A percentile compares a stretch with the other conserved stretches of the same genome.
These are phyloP conservation scores for Ilyonectria robusta DNA, from an alignment of 2,329 filamentous ascomycete species.

Conservation along the genomic window DNA sequence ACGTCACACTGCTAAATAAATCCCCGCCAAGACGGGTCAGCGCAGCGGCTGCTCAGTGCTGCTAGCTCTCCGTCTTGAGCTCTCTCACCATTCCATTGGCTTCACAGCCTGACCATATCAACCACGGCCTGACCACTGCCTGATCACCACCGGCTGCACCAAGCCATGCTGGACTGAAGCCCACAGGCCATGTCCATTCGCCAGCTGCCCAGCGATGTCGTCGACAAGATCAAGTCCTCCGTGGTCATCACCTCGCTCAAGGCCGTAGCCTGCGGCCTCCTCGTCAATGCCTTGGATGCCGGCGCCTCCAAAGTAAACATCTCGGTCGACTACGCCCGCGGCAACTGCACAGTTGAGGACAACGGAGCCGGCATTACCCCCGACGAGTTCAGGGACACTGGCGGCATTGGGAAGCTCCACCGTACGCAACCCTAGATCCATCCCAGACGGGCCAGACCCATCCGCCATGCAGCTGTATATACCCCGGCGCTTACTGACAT, in stretches of 20 bases:
- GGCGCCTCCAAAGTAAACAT: conserved; percentile 77
- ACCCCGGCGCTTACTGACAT: conserved; percentile 11
- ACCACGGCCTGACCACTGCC: neutral
- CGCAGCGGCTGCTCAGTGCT: conserved; percentile 10
- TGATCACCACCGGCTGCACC: neutral
- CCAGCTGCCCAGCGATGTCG: conserved; percentile 78
- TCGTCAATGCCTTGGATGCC: conserved; percentile 90
- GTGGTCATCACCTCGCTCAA: conserved; percentile 83
- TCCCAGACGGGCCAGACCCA: neutral
- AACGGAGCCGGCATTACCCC: conserved; percentile 84
- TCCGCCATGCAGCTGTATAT: neutral
- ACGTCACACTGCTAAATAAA: conserved; percentile 40
- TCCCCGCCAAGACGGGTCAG: conserved; percentile 23
- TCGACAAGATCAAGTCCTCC: conserved; percentile 88
- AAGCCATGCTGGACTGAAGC: neutral
- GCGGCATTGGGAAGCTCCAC: conserved; percentile 81
- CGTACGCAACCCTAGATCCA: conserved; percentile 66
- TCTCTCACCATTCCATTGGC: neutral
- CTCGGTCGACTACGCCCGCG: conserved; percentile 80
- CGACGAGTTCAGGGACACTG: conserved; percentile 77
- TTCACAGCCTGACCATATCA: neutral
- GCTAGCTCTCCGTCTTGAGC: neutral
- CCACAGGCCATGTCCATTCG: conserved; percentile 71
- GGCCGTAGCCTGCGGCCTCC: conserved; percentile 77
- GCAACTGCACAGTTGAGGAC: conserved; percentile 86